These are phyloP conservation scores for Tulasnella sp. DNA, from an alignment of 768 basidiomycete genomes.

Conservation along the genomic window DNA sequence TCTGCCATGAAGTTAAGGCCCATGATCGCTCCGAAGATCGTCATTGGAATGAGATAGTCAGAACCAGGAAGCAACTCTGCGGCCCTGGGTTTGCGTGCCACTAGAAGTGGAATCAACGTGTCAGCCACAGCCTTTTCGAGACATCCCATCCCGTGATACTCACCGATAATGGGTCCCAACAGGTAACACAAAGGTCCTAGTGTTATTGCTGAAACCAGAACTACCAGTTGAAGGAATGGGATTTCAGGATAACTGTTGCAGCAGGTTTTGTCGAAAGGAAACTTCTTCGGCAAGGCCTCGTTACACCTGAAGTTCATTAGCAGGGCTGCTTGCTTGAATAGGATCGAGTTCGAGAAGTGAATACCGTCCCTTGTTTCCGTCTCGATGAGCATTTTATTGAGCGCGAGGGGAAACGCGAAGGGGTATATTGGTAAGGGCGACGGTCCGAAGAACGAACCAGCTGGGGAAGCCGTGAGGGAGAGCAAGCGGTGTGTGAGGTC, in stretches of 20 bases:
- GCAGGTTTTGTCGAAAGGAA: constrained; percentile 66
- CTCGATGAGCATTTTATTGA: constrained; percentile 68
- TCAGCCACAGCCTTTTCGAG: not conserved
- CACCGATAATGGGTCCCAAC: constrained; percentile 25
- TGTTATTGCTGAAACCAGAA: constrained; percentile 38
- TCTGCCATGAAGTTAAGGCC: constrained; percentile 69
- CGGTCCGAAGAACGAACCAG: constrained; percentile 28
- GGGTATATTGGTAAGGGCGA: constrained; percentile 23
- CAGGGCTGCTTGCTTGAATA: constrained; percentile 61
- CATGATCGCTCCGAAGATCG: constrained; percentile 56
- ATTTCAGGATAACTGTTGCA: constrained; percentile 69
- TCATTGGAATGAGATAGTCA: constrained; percentile 34
- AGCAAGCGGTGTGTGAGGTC: constrained; percentile 60
- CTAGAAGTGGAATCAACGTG: constrained; percentile 4
- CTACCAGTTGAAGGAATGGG: constrained; percentile 41
- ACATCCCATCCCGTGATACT: constrained; percentile 4
- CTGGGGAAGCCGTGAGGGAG: constrained; percentile 12
- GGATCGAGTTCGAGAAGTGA: constrained; percentile 56
- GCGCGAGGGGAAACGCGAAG: constrained; percentile 59
- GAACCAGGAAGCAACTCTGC: constrained; percentile 25
- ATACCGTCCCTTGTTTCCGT: constrained; percentile 75
- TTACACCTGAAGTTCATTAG: constrained; percentile 78
- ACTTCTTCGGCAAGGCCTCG: constrained; percentile 45
- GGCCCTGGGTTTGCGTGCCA: not conserved
- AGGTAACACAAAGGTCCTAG: constrained; percentile 42